A percentile compares a stretch with the other conserved stretches of the same genome.
These are phyloP conservation scores for Candida hungchunana DNA, from an alignment of 805 yeast genomes.

Conservation along the genomic window DNA sequence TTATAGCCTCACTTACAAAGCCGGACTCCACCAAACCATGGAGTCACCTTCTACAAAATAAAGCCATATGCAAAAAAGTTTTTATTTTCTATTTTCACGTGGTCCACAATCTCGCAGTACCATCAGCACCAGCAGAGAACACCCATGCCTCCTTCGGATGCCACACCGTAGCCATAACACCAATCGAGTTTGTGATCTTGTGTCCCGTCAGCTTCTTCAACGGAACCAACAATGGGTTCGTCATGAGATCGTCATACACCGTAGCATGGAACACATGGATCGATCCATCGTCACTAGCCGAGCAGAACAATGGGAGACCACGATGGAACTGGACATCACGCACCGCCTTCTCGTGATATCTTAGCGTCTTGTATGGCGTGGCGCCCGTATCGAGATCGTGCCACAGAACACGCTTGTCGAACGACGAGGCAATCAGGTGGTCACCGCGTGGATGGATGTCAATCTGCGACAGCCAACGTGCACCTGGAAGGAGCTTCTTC, in stretches of 20 bases:
- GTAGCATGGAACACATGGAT: constrained; percentile 95
- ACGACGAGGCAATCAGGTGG: constrained; percentile 86
- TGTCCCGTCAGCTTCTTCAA: constrained; percentile 92
- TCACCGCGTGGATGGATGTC: constrained; percentile 97
- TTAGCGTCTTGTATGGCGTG: constrained; percentile 91
- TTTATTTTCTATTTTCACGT: constrained; percentile 36
- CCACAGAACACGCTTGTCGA: constrained; percentile 94
- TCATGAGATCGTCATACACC: constrained; percentile 92
- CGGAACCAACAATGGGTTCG: constrained; percentile 93
- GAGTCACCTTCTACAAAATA: too few relatives aligned
- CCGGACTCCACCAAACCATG: too few relatives aligned
- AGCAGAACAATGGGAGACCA: constrained; percentile 84
- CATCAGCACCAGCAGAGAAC: constrained; percentile 95
- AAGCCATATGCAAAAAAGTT: too few relatives aligned
- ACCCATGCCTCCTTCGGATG: constrained; percentile 99
- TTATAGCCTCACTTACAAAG: neutral
- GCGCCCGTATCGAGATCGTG: constrained; percentile 87
- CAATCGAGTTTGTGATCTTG: constrained; percentile 70
- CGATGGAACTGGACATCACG: constrained; percentile 85
- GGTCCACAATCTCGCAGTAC: constrained; percentile 95
- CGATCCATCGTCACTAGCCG: constrained; percentile 91
- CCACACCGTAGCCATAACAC: constrained; percentile 87
- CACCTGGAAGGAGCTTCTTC: constrained; percentile 90
- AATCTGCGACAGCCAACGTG: constrained; percentile 86
- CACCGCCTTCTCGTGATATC: constrained; percentile 95